Evolutionary conservation across 305 asterid species (phyloP), one percentile per base, ranked within the genome.

Genomic region (Petunia hybrid): DNA sequence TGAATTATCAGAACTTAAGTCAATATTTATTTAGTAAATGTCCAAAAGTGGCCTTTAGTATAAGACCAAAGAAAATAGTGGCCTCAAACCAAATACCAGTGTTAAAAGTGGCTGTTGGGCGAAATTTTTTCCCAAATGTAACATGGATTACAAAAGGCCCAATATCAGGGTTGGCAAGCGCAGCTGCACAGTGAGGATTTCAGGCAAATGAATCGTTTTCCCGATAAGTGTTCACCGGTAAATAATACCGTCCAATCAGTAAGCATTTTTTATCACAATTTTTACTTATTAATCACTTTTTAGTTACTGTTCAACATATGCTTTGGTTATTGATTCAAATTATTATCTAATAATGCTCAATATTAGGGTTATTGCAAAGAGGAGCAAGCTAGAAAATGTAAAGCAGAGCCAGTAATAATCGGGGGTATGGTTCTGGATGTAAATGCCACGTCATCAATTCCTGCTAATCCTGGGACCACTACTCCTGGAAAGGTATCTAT

Each of bases 401-500:
- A 62, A 83, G 87, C 83, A 69, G 91, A 86, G 80, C 83, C 90
- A 38, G 94, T 92, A 70, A 90, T 95, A 79, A 90, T 93, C 6
- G 97, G 98, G 46, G 98, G 97, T 57, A 93, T 95, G 98, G 93
- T 95, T 74, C 90, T 95, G 80, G 98, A 95, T 85, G 90, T 92
- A 78, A 84, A 92, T 81, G 96, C 92, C 48, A 85, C 87, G 22
- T 92, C 99, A 87, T 87, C 89, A 56, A 78, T 79, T 31, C 85
- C 81, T 83, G 90, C 91, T 81, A 90, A 88, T 82, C 92, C 91
- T 53, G 41, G 99, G 83, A 95, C 98, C 80, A 94, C 98, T n/a
- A 91, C 97, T 78, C 98, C 99, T 40, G 99, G 99, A 75, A 91
- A 91, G 96, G 98, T 95, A 70, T 78, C 13, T 46, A 35, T 9